Evolutionary conservation across 345 rosid genomes (phyloP), one percentile per base, ranked within the genome.

Genomic region (Eucalyptus coolabah): DNA sequence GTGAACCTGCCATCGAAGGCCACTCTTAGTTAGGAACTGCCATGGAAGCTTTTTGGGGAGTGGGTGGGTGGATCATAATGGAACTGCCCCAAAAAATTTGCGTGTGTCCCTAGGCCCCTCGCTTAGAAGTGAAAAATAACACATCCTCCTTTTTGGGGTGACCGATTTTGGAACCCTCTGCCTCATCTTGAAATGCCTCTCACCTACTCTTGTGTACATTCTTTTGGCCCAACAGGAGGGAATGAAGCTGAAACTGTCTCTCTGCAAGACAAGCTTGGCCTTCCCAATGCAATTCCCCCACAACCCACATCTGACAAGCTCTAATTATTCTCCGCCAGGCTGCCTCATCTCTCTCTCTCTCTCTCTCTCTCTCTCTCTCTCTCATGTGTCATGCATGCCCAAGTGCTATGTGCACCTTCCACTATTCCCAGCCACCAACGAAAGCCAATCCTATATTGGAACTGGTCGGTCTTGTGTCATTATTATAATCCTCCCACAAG

Each of bases 401-500:
- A 40, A 77, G 42, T 77, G 47, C 83, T 77, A 21, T 40, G 83
- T 65, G 65, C 89, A 82, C 21, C 34, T 47, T 56, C 90, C 90
- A 87, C 88, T 45, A 88, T 30, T 32, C 83, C 42, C 83, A 77
- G 83, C 30, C 30, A 77, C 28, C 83, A 40, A 77, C 83, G 47
- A 77, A 77, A 77, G 47, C 83, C 83, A 63, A 49, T 34, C 72
- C 81, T 88, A 49, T 40, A 42, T 81, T 91, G 90, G 86, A 86
- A 86, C 37, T 89, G 90, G 91, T 90, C 91, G 89, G 90, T 87
- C 53, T 88, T 40, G 40, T 87, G 90, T 59, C 77, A 88, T 59
- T 50, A 91, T 88, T 82, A 86, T 87, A 90, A 87, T 72, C 89
- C 77, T 23, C 45, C 89, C 83, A 77, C 83, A 21, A 40, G 83